Evolutionary conservation across 768 basidiomycete genomes (phyloP), one percentile per base, ranked within the genome.

Genomic region (Lactarius deliciosus): DNA sequence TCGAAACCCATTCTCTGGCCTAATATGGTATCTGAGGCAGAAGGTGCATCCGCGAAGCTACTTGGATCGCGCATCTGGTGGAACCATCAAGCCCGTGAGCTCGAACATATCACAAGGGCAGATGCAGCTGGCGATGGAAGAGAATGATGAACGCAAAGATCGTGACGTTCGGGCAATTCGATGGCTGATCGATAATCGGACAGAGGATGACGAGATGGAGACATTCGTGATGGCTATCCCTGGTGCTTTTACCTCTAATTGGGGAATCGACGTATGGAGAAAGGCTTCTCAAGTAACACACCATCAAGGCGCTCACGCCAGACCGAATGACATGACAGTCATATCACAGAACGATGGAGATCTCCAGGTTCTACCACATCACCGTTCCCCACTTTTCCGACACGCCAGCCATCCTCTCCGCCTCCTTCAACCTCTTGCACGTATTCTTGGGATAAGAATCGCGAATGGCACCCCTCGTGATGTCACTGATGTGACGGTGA

Each of bases 21-120:
- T 60, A 8, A 50, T 67, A 43, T 67, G 61, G 66, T 47, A 41
- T 28, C 9, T 67, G 16, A 40, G 32, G 38, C 66, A 63, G 57
- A 58, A 40, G 5, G 3, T 65, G 25, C 59, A 30, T 16, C 30
- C 22, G 25, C 22, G 28, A 25, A 36, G 38, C 9, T 45, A 55
- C 45, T 41, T 22, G 47, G 54, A 18, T 40, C 38, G 28, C 38
- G 56, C 56, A 22, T 40, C 57, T 2, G 11, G 28, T 16, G 34
- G 47, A 18, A 34, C 25, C 15, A 9, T 13, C 10, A 55, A 62
- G 61, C 10, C 47, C 7, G 36, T 59, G 5, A 67, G 47, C 30
- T 18, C 61, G 45, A 50, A 34, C 28, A 25, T 62, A 10, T 25
- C 32, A 2, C n/a, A 53, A 5, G 30, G 20, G 30, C 61, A 41